Conservation (phyloP, 2,329 filamentous ascomycete genomes). For the Aspergillus sp. region DNA sequence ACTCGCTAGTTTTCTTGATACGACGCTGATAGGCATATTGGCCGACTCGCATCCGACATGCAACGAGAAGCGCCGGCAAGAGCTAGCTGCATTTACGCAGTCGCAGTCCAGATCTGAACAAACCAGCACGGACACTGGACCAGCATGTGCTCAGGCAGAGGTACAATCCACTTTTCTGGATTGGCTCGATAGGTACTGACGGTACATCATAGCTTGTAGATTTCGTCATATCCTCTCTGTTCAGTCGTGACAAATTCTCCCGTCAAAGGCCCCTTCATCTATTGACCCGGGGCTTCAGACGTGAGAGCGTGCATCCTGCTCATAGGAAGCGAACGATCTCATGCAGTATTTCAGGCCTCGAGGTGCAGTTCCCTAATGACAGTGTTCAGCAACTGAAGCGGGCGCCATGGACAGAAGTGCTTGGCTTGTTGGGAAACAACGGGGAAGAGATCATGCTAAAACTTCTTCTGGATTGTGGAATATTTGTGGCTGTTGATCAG, state of each 20-base stretch:
- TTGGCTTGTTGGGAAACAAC: conserved; percentile 71
- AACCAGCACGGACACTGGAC: conserved; percentile 38
- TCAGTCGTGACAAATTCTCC: conserved; percentile 57
- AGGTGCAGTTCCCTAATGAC: conserved; percentile 66
- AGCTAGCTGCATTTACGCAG: conserved; percentile 66
- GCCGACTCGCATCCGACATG: conserved; percentile 35
- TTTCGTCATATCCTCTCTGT: conserved; percentile 75
- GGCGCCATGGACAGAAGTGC: conserved; percentile 72
- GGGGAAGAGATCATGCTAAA: conserved; percentile 78
- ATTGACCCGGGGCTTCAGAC: conserved; percentile 80
- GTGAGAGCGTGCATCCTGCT: conserved; percentile 31
- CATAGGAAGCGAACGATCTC: conserved; percentile 31
- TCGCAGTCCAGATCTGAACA: conserved; percentile 50
- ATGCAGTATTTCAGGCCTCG: conserved; percentile 66
- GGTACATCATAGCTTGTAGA: conserved; percentile 64
- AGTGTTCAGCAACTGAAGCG: conserved; percentile 69
- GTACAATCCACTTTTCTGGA: conserved; percentile 41
- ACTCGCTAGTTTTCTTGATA: conserved; percentile 66
- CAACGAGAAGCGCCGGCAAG: conserved; percentile 50
- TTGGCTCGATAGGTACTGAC: neutral
- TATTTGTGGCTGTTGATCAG: conserved; percentile 67
- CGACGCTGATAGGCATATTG: conserved; percentile 64
- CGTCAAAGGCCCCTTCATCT: conserved; percentile 67
- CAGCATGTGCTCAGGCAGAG: conserved; percentile 63
- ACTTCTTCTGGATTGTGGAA: conserved; percentile 72